Conservation (phyloP, 108 stramenopile species). For the Epipyxis sp. region DNA sequence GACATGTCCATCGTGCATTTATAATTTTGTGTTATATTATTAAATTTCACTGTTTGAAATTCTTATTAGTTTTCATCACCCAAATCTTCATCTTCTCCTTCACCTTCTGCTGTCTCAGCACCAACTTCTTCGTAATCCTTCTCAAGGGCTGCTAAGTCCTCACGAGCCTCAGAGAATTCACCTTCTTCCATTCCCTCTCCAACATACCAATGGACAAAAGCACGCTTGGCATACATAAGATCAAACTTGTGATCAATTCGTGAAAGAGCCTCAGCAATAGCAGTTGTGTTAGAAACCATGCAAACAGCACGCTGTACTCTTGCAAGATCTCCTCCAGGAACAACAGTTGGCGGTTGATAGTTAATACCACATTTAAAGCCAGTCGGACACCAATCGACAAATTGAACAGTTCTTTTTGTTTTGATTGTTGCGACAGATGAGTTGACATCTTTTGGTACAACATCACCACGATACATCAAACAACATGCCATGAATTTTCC, state of each 20-base stretch:
- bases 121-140: slow-evolving; percentile 80
- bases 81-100: too few species aligned
- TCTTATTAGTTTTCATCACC: too few species aligned
- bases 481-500: slow-evolving; percentile 56
- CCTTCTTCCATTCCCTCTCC: slow-evolving; percentile 99
- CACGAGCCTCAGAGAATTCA: slow-evolving; percentile 98
- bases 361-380: slow-evolving; percentile 60
- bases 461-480: slow-evolving; percentile 91
- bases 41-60: too few species aligned
- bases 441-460: slow-evolving; percentile 90
- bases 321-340: slow-evolving; percentile 83
- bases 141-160: slow-evolving; percentile 97
- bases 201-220: slow-evolving; percentile 99
- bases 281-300: slow-evolving; percentile 99
- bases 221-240: slow-evolving; percentile 99
- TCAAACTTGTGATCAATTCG: slow-evolving; percentile 99
- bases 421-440: slow-evolving; percentile 86
- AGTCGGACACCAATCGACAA: slow-evolving; percentile 92
- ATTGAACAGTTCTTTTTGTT: slow-evolving; percentile 91
- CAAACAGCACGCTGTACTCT: slow-evolving; percentile 76
- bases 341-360: slow-evolving; percentile 52
- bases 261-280: slow-evolving; percentile 93
- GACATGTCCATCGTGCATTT: too few species aligned
- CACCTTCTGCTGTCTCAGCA: slow-evolving; percentile 91
- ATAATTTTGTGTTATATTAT: too few species aligned